A percentile compares a stretch with the other conserved stretches of the same genome.
phyloP scores from a whole-genome alignment of 2,329 filamentous ascomycete species.

The Epichloe glyceriae region DNA sequence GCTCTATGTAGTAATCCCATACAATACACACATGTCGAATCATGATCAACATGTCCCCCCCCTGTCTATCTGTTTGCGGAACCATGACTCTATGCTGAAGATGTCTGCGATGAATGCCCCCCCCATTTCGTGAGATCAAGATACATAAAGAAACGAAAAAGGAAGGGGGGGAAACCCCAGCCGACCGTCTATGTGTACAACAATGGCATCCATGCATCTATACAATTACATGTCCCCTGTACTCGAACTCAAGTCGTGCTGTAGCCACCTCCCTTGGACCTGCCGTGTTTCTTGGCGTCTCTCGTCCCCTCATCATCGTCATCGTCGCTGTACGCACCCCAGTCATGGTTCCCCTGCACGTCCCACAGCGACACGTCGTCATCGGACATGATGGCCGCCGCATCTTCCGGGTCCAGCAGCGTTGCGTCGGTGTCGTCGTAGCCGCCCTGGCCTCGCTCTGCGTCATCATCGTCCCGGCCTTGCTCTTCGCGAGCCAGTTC shows the following conservation, averaged over 20 bases:
- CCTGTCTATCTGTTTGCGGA: too few relatives aligned
- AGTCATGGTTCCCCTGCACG: conserved; percentile 20
- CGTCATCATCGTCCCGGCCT: conserved; percentile 12
- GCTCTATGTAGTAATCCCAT: not conserved
- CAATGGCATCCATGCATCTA: too few relatives aligned
- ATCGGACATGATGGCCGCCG: conserved; percentile 42
- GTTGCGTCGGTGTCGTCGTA: conserved; percentile 34
- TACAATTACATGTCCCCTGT: too few relatives aligned
- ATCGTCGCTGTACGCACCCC: conserved; percentile 20
- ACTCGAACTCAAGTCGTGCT: not conserved
- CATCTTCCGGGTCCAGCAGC: conserved; percentile 33
- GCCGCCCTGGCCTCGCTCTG: conserved; percentile 21
- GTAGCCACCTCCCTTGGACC: not conserved
- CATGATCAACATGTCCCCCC: too few relatives aligned
- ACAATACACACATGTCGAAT: too few relatives aligned
- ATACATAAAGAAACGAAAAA: too few relatives aligned
- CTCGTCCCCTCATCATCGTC: not conserved
- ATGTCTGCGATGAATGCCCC: too few relatives aligned
- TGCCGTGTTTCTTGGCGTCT: conserved; percentile 1
- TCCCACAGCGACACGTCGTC: conserved; percentile 49
- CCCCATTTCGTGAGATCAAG: too few relatives aligned
- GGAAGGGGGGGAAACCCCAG: accelerated
- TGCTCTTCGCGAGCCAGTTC: conserved; percentile 41
- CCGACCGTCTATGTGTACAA: not conserved
- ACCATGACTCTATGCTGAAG: too few relatives aligned